These are phyloP conservation scores for Tetraselmis chui DNA, from an alignment of 139 green algal species.

Conservation along the genomic window DNA sequence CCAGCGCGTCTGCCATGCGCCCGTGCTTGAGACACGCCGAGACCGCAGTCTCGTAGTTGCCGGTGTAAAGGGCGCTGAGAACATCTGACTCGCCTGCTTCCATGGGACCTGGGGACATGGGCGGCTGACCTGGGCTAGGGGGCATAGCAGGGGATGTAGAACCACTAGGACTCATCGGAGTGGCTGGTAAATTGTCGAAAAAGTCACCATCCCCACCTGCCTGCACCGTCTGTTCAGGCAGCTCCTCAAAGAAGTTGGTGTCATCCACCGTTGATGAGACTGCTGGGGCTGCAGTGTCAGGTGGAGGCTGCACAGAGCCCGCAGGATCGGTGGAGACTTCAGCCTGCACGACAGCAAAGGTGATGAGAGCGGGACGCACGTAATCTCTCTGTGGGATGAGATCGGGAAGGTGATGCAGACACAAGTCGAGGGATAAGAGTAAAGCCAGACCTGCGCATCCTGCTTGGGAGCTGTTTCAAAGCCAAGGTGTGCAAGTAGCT, in stretches of 20 bases:
- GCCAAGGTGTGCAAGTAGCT: slow-evolving; percentile 78
- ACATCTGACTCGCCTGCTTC: slow-evolving; percentile 51
- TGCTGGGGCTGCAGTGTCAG: slow-evolving; percentile 4
- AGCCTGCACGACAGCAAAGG: no score
- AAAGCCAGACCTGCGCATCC: no score
- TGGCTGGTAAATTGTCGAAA: slow-evolving; percentile 56
- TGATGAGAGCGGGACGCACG: no score
- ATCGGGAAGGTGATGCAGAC: neutral
- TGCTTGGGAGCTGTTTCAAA: slow-evolving; percentile 72
- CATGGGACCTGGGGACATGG: neutral
- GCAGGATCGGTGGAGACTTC: no score
- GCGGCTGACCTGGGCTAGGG: neutral
- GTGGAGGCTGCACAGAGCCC: no score
- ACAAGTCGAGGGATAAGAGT: no score
- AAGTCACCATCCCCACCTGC: slow-evolving; percentile 27
- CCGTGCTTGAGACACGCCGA: slow-evolving; percentile 35
- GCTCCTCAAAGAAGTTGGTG: neutral
- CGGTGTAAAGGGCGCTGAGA: slow-evolving; percentile 79
- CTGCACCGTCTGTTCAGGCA: neutral
- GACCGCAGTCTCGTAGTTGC: slow-evolving; percentile 83
- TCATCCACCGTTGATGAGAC: neutral
- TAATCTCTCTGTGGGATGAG: no score
- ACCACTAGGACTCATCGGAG: no score
- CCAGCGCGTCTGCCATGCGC: slow-evolving; percentile 85
- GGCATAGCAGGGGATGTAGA: no score